These are phyloP conservation scores for Penicillium sp. DNA, from an alignment of 2,329 filamentous ascomycete species.

Conservation along the genomic window DNA sequence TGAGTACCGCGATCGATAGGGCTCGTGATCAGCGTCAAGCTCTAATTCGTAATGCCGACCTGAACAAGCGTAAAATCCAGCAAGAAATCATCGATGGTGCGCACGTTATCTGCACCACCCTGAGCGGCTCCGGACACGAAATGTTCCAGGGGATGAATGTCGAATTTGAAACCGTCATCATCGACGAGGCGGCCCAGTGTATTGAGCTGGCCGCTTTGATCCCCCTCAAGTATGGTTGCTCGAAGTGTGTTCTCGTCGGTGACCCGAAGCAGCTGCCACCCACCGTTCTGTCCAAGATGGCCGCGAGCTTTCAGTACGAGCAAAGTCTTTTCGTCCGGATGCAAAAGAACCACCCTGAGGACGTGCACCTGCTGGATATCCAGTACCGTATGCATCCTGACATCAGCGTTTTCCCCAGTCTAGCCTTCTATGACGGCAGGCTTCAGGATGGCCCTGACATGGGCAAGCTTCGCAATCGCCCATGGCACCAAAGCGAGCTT, in stretches of 20 bases:
- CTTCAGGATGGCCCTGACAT: slow-evolving; percentile 82
- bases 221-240: slow-evolving; percentile 92
- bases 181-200: slow-evolving; percentile 96
- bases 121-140: slow-evolving; percentile 93
- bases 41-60: slow-evolving; percentile 74
- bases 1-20: slow-evolving; percentile 79
- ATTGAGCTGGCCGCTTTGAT: slow-evolving; percentile 96
- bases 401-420: slow-evolving; percentile 85
- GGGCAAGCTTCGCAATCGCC: slow-evolving; percentile 65
- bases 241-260: slow-evolving; percentile 93
- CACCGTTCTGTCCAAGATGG: slow-evolving; percentile 89
- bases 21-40: slow-evolving; percentile 81
- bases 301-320: slow-evolving; percentile 87
- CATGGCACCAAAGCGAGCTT: slow-evolving; percentile 77
- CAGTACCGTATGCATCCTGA: slow-evolving; percentile 99
- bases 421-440: slow-evolving; percentile 83
- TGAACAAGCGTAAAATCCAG: slow-evolving; percentile 76
- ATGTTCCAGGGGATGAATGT: slow-evolving; percentile 93
- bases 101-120: slow-evolving; percentile 88
- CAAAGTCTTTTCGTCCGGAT: slow-evolving; percentile 98
- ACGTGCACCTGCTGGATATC: slow-evolving; percentile 90
- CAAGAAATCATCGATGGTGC: slow-evolving; percentile 86
- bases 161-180: slow-evolving; percentile 97
- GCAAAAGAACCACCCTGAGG: slow-evolving; percentile 82
- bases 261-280: slow-evolving; percentile 96